Evolutionary conservation across 441 rosid genomes (phyloP).

Genomic region (Populus hybrid): DNA sequence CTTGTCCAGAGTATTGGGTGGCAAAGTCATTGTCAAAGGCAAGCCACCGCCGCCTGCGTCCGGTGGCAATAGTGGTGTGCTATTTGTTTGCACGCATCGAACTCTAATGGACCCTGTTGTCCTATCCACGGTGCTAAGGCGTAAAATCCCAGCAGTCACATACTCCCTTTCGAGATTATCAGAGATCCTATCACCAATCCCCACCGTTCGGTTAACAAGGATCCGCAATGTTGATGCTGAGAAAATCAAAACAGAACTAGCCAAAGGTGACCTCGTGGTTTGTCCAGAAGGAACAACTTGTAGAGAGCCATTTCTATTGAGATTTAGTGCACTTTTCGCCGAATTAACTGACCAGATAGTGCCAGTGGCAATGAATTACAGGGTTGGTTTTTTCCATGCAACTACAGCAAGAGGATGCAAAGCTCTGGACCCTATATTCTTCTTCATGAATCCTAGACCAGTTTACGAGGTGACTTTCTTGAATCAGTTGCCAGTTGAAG

Average conservation of each 20-base stretch:
- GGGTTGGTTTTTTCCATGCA: slow-evolving; percentile 91
- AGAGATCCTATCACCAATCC: slow-evolving; percentile 81
- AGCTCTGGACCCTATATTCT: slow-evolving; percentile 80
- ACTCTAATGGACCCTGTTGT: slow-evolving; percentile 91
- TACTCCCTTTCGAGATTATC: slow-evolving; percentile 78
- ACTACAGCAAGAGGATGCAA: slow-evolving; percentile 94
- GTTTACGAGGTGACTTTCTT: slow-evolving; percentile 86
- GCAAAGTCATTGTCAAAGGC: slow-evolving; percentile 65
- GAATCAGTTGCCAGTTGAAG: slow-evolving; percentile 72
- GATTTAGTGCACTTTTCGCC: slow-evolving; percentile 84
- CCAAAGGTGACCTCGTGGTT: slow-evolving; percentile 68
- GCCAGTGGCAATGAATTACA: slow-evolving; percentile 89
- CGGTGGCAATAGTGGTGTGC: slow-evolving; percentile 44
- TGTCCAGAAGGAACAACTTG: slow-evolving; percentile 96
- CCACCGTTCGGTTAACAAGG: slow-evolving; percentile 72
- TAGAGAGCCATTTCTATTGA: slow-evolving; percentile 77
- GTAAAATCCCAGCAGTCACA: slow-evolving; percentile 83
- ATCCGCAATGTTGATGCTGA: slow-evolving; percentile 61
- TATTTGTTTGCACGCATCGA: slow-evolving; percentile 88
- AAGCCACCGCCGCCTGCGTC: slow-evolving; percentile 61
- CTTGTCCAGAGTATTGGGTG: slow-evolving; percentile 53
- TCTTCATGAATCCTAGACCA: slow-evolving; percentile 94
- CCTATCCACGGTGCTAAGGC: slow-evolving; percentile 55
- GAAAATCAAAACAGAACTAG: slow-evolving; percentile 50
- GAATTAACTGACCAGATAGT: slow-evolving; percentile 79